These are phyloP conservation scores for Boletus rubescentipes DNA, from an alignment of 768 basidiomycete species.

Conservation along the genomic window DNA sequence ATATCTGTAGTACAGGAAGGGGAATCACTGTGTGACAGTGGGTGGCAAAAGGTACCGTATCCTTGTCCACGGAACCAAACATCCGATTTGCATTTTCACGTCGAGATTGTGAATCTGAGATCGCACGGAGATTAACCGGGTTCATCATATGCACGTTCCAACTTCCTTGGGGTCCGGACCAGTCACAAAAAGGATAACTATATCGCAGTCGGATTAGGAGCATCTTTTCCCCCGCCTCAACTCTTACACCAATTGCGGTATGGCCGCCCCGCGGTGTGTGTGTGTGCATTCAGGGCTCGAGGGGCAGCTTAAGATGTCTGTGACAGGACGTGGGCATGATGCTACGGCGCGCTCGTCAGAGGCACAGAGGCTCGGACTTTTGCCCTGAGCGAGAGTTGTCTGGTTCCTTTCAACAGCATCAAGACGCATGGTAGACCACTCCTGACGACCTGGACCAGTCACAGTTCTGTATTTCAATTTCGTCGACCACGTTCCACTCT, in stretches of 20 bases:
- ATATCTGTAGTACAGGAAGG: neutral
- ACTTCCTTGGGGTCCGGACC: conserved; percentile 18
- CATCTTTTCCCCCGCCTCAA: neutral
- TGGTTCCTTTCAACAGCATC: too few species aligned
- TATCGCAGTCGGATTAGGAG: neutral
- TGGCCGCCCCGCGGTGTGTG: neutral
- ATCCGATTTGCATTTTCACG: conserved; percentile 21
- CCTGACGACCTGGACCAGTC: neutral
- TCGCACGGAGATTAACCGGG: conserved; percentile 24
- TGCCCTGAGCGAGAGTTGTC: neutral
- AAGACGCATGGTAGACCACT: neutral
- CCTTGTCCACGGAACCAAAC: conserved; percentile 13
- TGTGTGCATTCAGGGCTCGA: neutral
- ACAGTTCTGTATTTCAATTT: neutral
- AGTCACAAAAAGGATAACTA: neutral
- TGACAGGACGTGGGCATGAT: neutral
- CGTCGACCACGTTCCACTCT: neutral
- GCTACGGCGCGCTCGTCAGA: neutral
- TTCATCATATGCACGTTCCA: neutral
- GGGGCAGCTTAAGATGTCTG: neutral
- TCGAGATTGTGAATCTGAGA: conserved; percentile 28
- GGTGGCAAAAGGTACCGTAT: neutral
- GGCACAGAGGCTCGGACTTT: neutral
- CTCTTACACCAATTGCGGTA: neutral
- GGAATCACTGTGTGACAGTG: conserved; percentile 1